Evolutionary conservation across 1,139 yeast species (phyloP), one percentile per base, ranked within the genome.

Genomic region (Blastobotrys raffinosifermentans): DNA sequence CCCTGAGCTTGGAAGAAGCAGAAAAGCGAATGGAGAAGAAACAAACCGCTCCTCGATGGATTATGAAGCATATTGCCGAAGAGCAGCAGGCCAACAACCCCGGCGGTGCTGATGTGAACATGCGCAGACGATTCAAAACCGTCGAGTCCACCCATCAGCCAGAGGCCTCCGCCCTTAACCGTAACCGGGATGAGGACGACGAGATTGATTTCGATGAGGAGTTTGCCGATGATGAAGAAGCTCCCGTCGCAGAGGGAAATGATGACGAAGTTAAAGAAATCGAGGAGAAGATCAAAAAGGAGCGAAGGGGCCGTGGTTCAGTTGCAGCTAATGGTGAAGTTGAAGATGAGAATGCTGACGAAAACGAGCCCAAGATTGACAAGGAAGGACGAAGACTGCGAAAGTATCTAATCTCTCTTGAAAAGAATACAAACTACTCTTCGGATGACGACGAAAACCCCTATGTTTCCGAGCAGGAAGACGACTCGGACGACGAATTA

Each of bases 141-240:
- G 87, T 79, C 1, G 80, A 77, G 22, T 4, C 34, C 19, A 4
- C 58, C 57, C 16, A 66, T 64, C 17, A 69, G 66, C 7, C 20
- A 13, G 20, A 29, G 16, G 14, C 32, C 15, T 10, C 29, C 23
- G 18, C 26, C 18, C 13, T 31, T 20, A 20, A 23, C 32, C 13
- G 74, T 69, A 64, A 79, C 46, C 86, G 79, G 50, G 80, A 86
- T 7, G 95, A 86, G 46, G 89, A 84, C 48, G 96, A 89, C 49
- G 97, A 89, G 56, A 66, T 89, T 50, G 98, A 91, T 64, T 93
- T 73, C 54, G 96, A 91, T 49, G 98, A 91, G 58, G 97, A 89
- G 58, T 91, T 91, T 63, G 97, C 94, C 16, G 98, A 91, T 61
- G 98, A 91, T 60, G 98, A 91, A 64, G 98, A 91, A 60, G 97